phyloP scores from a whole-genome alignment of 2,329 filamentous ascomycete species.

The Lachnellula willkommii region DNA sequence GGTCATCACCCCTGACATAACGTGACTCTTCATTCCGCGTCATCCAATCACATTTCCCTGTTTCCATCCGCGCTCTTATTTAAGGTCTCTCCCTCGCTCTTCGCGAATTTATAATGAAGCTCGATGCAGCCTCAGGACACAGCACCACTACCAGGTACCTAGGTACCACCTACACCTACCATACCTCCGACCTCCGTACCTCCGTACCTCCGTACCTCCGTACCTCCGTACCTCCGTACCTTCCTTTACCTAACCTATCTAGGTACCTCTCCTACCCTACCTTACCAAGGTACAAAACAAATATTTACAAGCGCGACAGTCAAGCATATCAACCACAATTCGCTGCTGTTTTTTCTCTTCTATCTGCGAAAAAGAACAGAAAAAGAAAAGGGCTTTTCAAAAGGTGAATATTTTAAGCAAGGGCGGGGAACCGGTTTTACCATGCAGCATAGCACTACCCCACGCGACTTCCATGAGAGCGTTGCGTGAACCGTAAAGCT shows the following conservation, averaged over 20 bases:
- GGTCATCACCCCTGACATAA: background rate
- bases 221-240: no score
- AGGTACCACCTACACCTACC: no score
- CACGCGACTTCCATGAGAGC: constrained; percentile 31
- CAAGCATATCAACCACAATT: background rate
- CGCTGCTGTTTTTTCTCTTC: no score
- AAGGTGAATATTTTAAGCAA: constrained; percentile 23
- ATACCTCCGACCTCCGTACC: no score
- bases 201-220: no score
- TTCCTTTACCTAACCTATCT: no score
- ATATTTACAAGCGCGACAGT: background rate
- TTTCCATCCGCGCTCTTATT: background rate
- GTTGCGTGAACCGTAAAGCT: constrained; percentile 19
- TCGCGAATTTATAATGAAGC: no score
- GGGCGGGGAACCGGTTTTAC: constrained; percentile 19
- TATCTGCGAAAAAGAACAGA: background rate
- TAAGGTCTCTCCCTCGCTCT: background rate
- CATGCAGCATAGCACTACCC: constrained; percentile 23
- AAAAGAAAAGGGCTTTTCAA: constrained; percentile 1
- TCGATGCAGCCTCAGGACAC: no score
- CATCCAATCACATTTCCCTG: background rate
- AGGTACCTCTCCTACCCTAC: no score
- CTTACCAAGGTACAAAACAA: no score
- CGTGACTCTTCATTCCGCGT: background rate
- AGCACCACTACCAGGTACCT: no score